These are phyloP conservation scores for Lippia alba DNA, from an alignment of 305 asterid species.

Conservation along the genomic window DNA sequence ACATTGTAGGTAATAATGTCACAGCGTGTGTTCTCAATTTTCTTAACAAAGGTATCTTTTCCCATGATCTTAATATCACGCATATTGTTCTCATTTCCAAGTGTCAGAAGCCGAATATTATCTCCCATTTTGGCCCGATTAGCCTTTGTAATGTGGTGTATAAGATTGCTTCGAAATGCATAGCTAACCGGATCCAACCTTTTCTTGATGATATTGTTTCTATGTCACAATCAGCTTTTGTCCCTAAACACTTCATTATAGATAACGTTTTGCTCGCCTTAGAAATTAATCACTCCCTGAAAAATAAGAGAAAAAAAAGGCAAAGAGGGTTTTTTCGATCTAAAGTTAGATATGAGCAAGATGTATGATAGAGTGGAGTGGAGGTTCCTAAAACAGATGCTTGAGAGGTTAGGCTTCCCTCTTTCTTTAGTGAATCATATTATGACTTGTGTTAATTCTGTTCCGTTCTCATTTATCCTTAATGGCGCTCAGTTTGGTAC, in stretches of 20 bases:
- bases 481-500: not conserved
- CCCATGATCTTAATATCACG: no score
- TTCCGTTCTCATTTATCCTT: not conserved
- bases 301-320: not conserved
- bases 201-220: not conserved
- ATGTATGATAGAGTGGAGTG: not conserved
- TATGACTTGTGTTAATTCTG: not conserved
- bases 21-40: no score
- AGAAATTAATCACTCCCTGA: not conserved
- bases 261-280: not conserved
- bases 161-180: no score
- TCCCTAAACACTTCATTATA: not conserved
- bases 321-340: not conserved
- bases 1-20: no score
- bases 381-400: not conserved
- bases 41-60: no score
- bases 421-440: not conserved
- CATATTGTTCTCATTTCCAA: no score
- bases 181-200: not conserved
- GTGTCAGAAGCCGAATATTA: no score
- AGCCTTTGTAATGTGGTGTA: not conserved
- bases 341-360: not conserved
- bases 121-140: not conserved
- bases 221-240: not conserved
- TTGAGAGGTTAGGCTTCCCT: not conserved